Base-by-base conservation (phyloP, 805 yeast genomes). In the Candida pseudofarinosa region DNA sequence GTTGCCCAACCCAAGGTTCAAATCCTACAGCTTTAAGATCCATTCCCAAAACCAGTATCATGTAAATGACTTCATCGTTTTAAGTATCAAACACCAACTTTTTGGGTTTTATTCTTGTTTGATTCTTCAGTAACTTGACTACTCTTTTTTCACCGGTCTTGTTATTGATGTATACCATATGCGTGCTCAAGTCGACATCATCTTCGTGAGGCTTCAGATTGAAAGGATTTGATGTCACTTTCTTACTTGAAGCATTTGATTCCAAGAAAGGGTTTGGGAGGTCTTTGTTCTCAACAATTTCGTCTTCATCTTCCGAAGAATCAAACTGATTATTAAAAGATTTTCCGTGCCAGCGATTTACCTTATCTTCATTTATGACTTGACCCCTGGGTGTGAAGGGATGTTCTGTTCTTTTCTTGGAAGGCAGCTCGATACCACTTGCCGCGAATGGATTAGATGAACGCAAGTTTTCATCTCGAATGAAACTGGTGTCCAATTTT, bases 321-420 rank as follows among this genome's bases (percentile, higher is more conserved):
- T 63, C 56, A 28, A 54, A 63, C 35, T 51, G 51, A 44, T 51
- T 51, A 33, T 54, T 52, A 49, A 47, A 55, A 4, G 71, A 63
- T 33, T 60, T 59, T 1, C 65, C 69, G 42, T 67, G 64, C 75
- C 75, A 70, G 28, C 60, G 59, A 14, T 56, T 44, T 12, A 67
- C 64, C 39, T 56, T 48, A 4, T 57, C 53, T 3, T 66, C 71
- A 31, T 58, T 54, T 4, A 69, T 65, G 26, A 69, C 28, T 42
- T 68, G 73, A 3, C 43, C 49, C 1, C 42, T 35, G 1, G 71
- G 71, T 3, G 73, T 64, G 39, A 44, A 45, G 4, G 64, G 63
- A 37, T 8, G 17, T 14, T 8, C 17, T 15, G 17, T n/a, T 28
- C 26, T 37, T 7, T 8, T 37, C 15, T 19, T 26, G 10, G 39